Evolutionary conservation across 768 basidiomycete genomes (phyloP).

Genomic region (Flagelloscypha sp.): DNA sequence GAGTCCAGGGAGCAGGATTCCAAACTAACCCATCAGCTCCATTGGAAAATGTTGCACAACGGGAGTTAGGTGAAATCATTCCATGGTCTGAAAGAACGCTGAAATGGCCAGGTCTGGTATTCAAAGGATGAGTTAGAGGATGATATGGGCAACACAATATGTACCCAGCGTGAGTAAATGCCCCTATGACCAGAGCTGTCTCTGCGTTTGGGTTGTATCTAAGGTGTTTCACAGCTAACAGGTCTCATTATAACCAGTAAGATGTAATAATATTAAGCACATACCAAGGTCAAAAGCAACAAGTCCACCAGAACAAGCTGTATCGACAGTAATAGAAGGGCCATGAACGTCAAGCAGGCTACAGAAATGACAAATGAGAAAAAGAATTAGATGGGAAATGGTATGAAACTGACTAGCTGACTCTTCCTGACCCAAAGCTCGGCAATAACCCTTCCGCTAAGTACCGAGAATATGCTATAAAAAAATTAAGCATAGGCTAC

Average conservation of each 20-base stretch:
- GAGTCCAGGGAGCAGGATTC: not conserved
- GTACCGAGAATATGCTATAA: conserved; percentile 24
- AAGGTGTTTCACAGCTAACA: conserved; percentile 23
- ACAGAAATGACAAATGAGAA: not conserved
- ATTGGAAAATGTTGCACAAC: conserved; percentile 26
- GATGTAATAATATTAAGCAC: not conserved
- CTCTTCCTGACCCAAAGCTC: conserved; percentile 25
- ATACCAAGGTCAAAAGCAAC: conserved; percentile 26
- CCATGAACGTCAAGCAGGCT: conserved; percentile 28
- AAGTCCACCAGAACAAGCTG: conserved; percentile 26
- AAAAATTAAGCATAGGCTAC: not conserved
- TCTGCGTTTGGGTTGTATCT: conserved; percentile 25
- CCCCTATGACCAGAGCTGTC: conserved; percentile 25
- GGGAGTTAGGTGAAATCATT: conserved; percentile 24
- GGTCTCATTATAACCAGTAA: not conserved
- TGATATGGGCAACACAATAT: not conserved
- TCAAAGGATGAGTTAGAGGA: not conserved
- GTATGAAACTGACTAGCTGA: conserved; percentile 25
- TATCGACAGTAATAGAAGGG: conserved; percentile 26
- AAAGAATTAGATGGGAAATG: too few relatives aligned
- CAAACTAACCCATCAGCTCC: conserved; percentile 26
- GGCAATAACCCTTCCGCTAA: conserved; percentile 25
- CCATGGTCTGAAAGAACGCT: conserved; percentile 20
- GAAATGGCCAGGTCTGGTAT: conserved; percentile 25
- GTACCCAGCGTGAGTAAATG: conserved; percentile 25